Evolutionary conservation across 202 grass and related monocot species (phyloP).

Genomic region (Brachypodium distachyon): DNA sequence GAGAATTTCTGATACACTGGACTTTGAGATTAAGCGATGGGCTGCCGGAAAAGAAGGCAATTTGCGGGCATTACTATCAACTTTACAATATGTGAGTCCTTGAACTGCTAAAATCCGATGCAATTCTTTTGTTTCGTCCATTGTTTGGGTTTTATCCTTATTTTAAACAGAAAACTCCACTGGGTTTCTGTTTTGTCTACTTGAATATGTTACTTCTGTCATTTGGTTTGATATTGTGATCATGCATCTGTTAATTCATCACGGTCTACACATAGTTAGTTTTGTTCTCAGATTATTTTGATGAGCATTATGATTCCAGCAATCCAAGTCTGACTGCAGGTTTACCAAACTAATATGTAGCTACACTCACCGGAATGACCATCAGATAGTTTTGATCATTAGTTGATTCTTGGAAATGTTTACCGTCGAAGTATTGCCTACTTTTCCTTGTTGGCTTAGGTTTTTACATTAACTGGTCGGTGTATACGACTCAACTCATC

Average conservation of each 20-base stretch:
- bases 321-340: neutral
- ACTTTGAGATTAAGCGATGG: slow-evolving; percentile 97
- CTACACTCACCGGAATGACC: neutral
- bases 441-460: neutral
- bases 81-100: slow-evolving; percentile 89
- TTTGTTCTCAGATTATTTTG: neutral
- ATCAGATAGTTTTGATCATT: neutral
- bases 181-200: neutral
- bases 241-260: neutral
- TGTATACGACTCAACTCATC: neutral
- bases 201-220: neutral
- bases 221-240: neutral
- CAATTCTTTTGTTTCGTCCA: neutral
- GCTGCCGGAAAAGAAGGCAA: slow-evolving; percentile 98
- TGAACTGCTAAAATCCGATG: slow-evolving; percentile 1
- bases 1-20: slow-evolving; percentile 76
- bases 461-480: neutral
- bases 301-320: neutral
- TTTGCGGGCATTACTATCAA: slow-evolving; percentile 82
- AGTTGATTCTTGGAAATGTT: neutral
- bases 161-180: neutral
- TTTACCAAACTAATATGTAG: neutral
- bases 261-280: neutral
- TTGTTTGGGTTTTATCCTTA: neutral
- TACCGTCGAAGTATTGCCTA: neutral